phyloP scores from a whole-genome alignment of 768 basidiomycete genomes.

The Amanita rubescens region DNA sequence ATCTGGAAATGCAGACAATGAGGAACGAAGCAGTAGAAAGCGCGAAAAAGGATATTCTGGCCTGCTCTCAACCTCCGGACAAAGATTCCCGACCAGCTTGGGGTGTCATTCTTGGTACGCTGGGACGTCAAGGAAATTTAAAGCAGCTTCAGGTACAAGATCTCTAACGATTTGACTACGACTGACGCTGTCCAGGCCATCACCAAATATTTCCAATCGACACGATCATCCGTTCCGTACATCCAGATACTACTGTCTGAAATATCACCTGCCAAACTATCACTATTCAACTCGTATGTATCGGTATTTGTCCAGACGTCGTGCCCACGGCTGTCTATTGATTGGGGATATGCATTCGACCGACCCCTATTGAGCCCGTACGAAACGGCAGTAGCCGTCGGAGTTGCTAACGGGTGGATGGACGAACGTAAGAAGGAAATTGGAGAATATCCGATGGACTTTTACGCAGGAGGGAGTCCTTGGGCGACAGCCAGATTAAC shows the following conservation, averaged over 20 bases:
- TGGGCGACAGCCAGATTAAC: constrained; percentile 66
- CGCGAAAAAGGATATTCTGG: constrained; percentile 58
- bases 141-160: constrained; percentile 67
- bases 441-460: constrained; percentile 90
- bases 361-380: constrained; percentile 88
- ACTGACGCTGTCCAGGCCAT: constrained; percentile 45
- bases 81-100: constrained; percentile 40
- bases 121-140: constrained; percentile 91
- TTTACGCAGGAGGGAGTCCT: constrained; percentile 76
- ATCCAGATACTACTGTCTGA: constrained; percentile 93
- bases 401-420: constrained; percentile 61
- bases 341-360: constrained; percentile 97
- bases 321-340: constrained; percentile 92
- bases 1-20: constrained; percentile 74
- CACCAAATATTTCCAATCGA: constrained; percentile 55
- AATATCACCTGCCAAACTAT: constrained; percentile 90
- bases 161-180: background rate
- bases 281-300: constrained; percentile 74
- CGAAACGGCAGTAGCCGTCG: constrained; percentile 84
- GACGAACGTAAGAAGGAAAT: constrained; percentile 25
- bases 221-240: constrained; percentile 55
- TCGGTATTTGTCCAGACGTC: constrained; percentile 94
- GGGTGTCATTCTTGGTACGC: constrained; percentile 91
- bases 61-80: background rate
- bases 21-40: constrained; percentile 68